Evolutionary conservation across 495 filamentous ascomycete genomes (phyloP).

Genomic region (Penicillium lagena): DNA sequence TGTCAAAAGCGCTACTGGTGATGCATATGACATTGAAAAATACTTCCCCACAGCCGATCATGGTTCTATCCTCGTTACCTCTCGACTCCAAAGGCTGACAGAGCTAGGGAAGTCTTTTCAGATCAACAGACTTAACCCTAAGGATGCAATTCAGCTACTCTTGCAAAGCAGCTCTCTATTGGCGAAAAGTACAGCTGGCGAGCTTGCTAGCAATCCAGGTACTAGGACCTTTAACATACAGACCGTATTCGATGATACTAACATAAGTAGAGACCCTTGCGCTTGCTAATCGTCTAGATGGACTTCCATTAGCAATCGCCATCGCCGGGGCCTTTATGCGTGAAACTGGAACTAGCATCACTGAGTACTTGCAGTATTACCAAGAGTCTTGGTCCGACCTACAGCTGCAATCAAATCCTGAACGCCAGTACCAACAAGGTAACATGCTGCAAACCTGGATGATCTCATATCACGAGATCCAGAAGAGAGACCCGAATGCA

Average conservation of each 20-base stretch:
- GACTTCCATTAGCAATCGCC: no score
- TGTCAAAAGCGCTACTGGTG: conserved; percentile 3
- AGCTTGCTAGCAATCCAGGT: conserved; percentile 10
- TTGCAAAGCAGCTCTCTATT: conserved; percentile 11
- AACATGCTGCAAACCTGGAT: conserved; percentile 41
- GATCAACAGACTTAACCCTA: conserved; percentile 11
- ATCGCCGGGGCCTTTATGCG: no score
- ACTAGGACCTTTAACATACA: no score
- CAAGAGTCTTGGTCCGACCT: conserved; percentile 32
- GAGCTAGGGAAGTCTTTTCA: conserved; percentile 21
- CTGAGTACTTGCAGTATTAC: conserved; percentile 34
- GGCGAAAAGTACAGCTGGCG: neutral
- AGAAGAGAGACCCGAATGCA: conserved; percentile 22
- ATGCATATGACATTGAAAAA: conserved; percentile 24
- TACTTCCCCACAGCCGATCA: conserved; percentile 31
- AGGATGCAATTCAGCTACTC: conserved; percentile 16
- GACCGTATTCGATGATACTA: no score
- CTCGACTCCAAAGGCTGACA: conserved; percentile 22
- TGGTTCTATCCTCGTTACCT: conserved; percentile 36
- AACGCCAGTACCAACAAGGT: conserved; percentile 24
- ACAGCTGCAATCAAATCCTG: conserved; percentile 19
- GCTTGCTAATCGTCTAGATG: no score
- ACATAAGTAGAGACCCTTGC: no score
- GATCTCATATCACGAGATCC: conserved; percentile 35
- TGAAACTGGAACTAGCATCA: conserved; percentile 20